phyloP scores from a whole-genome alignment of 2,329 filamentous ascomycete species.

The Fusarium guadeloupense region DNA sequence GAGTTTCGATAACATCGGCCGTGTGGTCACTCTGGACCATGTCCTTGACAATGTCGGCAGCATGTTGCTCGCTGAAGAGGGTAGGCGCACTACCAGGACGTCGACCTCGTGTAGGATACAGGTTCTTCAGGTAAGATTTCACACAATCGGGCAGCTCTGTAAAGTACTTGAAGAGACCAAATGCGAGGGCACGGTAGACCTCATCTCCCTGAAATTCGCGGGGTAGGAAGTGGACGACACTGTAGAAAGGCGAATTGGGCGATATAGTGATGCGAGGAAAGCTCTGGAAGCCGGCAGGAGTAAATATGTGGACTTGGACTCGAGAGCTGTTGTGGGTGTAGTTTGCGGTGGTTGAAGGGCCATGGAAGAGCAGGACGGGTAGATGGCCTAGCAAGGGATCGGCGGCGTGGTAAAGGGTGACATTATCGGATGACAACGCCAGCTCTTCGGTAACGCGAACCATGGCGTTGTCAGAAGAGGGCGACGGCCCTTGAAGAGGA shows the following conservation, averaged over 20 bases:
- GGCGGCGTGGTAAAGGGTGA: conserved; percentile 88
- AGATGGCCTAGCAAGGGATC: conserved; percentile 85
- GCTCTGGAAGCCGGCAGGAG: conserved; percentile 86
- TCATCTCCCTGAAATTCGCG: conserved; percentile 97
- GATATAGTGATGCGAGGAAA: conserved; percentile 93
- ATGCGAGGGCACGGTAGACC: conserved; percentile 87
- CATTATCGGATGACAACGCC: conserved; percentile 80
- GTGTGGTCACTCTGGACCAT: conserved; percentile 86
- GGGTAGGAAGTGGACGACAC: conserved; percentile 87
- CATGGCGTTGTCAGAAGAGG: conserved; percentile 66
- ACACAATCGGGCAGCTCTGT: conserved; percentile 81
- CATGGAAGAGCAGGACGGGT: conserved; percentile 90
- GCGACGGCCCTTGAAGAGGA: conserved; percentile 31
- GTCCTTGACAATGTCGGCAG: conserved; percentile 84
- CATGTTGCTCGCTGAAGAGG: conserved; percentile 91
- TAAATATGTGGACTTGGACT: conserved; percentile 93
- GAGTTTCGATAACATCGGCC: conserved; percentile 73
- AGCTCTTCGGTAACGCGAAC: conserved; percentile 82
- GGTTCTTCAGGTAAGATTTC: conserved; percentile 73
- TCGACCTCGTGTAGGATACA: conserved; percentile 64
- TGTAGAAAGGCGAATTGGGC: conserved; percentile 90
- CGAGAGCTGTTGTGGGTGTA: conserved; percentile 88
- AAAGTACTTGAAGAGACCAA: conserved; percentile 95
- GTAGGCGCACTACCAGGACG: conserved; percentile 71
- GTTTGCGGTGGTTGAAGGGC: conserved; percentile 88